Conservation (phyloP, 2,329 filamentous ascomycete genomes). For the Colletotrichum truncatum region DNA sequence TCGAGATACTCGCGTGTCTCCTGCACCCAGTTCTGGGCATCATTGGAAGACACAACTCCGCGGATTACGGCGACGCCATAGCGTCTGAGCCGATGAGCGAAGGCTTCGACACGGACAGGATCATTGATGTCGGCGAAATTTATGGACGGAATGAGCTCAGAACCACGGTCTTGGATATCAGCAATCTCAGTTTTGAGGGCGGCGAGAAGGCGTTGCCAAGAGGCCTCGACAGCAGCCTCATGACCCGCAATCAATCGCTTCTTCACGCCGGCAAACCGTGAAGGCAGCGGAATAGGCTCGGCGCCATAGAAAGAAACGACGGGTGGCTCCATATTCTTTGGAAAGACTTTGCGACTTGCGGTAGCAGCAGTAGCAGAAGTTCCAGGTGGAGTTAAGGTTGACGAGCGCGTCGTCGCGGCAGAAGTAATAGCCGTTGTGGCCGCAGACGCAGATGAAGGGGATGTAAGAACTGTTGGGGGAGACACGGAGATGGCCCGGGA, state of each 20-base stretch:
- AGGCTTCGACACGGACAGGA: constrained; percentile 34
- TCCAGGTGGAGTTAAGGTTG: constrained; percentile 1
- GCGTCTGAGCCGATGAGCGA: constrained; percentile 38
- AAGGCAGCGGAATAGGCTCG: constrained; percentile 50
- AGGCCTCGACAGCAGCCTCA: constrained; percentile 45
- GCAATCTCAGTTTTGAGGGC: constrained; percentile 48
- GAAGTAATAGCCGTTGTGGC: not conserved
- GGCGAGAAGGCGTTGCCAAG: constrained; percentile 50
- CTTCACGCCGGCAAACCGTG: constrained; percentile 52
- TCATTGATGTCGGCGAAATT: constrained; percentile 48
- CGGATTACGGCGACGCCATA: constrained; percentile 43
- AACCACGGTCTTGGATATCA: constrained; percentile 42
- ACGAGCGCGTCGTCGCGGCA: constrained; percentile 20
- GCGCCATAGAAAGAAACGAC: constrained; percentile 66
- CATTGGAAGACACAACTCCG: constrained; percentile 40
- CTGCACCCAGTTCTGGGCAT: constrained; percentile 55
- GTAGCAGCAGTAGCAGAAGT: not conserved
- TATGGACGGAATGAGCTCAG: constrained; percentile 52
- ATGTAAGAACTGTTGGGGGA: constrained; percentile 4
- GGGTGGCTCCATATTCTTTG: constrained; percentile 40
- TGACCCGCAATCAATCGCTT: constrained; percentile 46
- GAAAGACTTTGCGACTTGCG: constrained; percentile 30
- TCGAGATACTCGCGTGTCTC: constrained; percentile 62
- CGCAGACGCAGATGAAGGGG: constrained; percentile 10
- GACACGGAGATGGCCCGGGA: constrained; percentile 27